Base-by-base conservation (phyloP, 2,329 filamentous ascomycete genomes). In the Exophiala xenobiotica region DNA sequence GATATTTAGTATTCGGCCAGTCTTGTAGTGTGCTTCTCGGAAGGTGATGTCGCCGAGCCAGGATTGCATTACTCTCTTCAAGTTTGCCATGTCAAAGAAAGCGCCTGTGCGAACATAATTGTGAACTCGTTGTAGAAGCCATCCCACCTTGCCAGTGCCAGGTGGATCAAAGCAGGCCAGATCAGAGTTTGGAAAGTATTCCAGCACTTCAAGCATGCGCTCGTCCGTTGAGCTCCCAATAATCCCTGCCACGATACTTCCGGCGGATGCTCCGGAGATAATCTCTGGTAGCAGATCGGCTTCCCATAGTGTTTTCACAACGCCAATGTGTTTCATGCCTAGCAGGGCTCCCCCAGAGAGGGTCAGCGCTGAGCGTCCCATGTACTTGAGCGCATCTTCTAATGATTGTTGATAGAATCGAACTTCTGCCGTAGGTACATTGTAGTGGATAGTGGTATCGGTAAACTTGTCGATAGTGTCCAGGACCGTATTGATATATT, bases 11-110 rank as follows among this genome's bases (percentile, higher is more conserved):
- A 96, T 91, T 52, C 90, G 82, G 22, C 90, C 82, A 0, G 91
- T 96, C n/a, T 90, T 85, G 66, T 96, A 95, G 73, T 96, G 96
- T 1, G 90, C 90, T 70, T 97, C 92, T 64, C 92, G 88, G 61
- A 97, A 97, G 0, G 92, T 97, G 63, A 96, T 86, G 62, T 96
- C 88, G 29, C 90, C 90, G 6, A 96, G 78, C 63, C 93, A 74
- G 24, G 78, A 77, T 48, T 82, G 81, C 88, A 97, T 93, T 4
- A 95, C 90, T 40, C 85, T 79, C 2, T 82, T 85, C 42, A 96
- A 73, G 67, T 96, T 84, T 19, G 81, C 80, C 62, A 95, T 95
- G 64, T 96, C 90, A 56, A 91, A 88, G 74, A 92, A 86, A 39
- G 85, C 86, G 12, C 52, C 52, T 6, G 56, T 53, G 14, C 40